phyloP scores from a whole-genome alignment of 1,284 basidiomycete species.

The Trichosporon coremiiforme region DNA sequence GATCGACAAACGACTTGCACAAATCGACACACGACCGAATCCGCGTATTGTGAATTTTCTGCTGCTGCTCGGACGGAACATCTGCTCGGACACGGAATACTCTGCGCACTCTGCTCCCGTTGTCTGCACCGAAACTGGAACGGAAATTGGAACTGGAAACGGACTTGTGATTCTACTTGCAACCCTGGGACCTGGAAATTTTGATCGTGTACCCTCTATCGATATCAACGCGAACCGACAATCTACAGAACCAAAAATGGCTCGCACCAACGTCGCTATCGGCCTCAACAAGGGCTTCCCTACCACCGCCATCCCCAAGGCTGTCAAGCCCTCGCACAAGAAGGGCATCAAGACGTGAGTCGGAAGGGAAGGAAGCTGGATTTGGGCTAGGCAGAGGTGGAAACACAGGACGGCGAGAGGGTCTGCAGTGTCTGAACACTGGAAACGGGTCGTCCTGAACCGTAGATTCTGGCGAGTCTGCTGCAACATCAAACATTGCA shows the following conservation, averaged over 20 bases:
- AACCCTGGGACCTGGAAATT: constrained; percentile 11
- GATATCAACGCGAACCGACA: neutral
- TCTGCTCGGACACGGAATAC: neutral
- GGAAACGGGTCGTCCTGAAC: too few relatives aligned
- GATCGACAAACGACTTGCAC: constrained; percentile 20
- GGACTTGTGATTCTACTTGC: neutral
- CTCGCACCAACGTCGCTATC: constrained; percentile 73
- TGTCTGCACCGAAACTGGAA: neutral
- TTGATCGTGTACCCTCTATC: neutral
- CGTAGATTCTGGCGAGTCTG: too few relatives aligned
- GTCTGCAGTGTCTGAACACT: neutral
- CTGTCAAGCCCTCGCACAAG: constrained; percentile 80
- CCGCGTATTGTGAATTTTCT: neutral
- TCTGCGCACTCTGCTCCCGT: neutral
- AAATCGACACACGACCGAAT: neutral
- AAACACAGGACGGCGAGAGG: neutral
- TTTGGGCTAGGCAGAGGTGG: neutral
- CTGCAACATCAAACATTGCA: neutral
- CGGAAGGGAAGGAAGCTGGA: neutral
- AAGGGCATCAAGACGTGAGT: constrained; percentile 74
- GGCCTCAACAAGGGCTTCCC: constrained; percentile 93
- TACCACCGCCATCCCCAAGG: constrained; percentile 82
- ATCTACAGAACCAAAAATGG: constrained; percentile 25
- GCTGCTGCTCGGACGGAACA: neutral
- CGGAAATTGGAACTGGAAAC: neutral